Percentiles rank a stretch among this genome's conserved stretches.
These are phyloP conservation scores for Macrophomina tecta DNA, from an alignment of 2,329 filamentous ascomycete genomes.

Conservation along the genomic window DNA sequence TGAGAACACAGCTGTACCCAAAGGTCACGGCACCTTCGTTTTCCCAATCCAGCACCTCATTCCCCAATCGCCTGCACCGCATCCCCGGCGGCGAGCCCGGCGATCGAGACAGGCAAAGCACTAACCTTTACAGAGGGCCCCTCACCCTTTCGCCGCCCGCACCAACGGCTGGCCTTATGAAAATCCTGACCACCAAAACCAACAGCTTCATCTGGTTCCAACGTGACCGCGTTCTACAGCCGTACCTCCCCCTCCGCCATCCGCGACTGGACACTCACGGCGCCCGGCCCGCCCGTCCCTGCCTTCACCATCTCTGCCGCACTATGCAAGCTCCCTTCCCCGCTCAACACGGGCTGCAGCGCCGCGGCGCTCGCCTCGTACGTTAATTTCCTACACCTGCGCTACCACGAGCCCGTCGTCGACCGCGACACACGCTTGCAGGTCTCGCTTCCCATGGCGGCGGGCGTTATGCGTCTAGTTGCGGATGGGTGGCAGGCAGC, in stretches of 20 bases:
- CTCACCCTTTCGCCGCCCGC: neutral
- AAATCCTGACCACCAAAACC: neutral
- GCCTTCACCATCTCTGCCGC: slow-evolving; percentile 19
- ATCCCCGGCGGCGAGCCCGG: slow-evolving; percentile 33
- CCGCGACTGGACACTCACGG: neutral
- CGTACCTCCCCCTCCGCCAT: slow-evolving; percentile 12
- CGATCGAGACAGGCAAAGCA: slow-evolving; percentile 9
- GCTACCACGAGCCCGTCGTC: slow-evolving; percentile 37
- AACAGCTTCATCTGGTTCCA: slow-evolving; percentile 29
- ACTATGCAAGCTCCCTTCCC: neutral
- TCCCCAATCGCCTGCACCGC: slow-evolving; percentile 29
- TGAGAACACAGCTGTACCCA: no score
- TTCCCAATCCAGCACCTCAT: slow-evolving; percentile 9
- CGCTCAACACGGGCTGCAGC: slow-evolving; percentile 41
- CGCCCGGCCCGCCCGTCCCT: neutral
- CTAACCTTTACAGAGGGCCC: neutral
- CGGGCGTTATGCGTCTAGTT: slow-evolving; percentile 29
- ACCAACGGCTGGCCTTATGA: neutral
- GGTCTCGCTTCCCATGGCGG: slow-evolving; percentile 41
- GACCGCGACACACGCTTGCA: slow-evolving; percentile 39
- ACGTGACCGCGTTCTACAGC: slow-evolving; percentile 11
- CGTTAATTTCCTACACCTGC: slow-evolving; percentile 37
- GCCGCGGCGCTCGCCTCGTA: slow-evolving; percentile 43
- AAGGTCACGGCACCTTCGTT: neutral
- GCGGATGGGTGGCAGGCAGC: slow-evolving; percentile 34